Conservation (phyloP, 2,329 filamentous ascomycete species). For the Anisogramma anomala region DNA sequence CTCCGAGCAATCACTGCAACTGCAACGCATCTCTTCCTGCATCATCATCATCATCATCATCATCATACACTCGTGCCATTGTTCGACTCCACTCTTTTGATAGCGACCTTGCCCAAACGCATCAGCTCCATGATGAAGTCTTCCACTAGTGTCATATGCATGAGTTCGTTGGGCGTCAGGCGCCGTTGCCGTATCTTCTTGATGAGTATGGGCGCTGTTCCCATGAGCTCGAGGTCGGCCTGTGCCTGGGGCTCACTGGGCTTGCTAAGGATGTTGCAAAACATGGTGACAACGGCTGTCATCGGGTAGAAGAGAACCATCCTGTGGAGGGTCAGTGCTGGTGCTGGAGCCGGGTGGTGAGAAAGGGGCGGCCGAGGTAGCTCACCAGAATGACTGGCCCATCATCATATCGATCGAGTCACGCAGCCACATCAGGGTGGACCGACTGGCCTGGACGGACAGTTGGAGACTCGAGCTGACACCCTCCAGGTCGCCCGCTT, state of each 20-base stretch:
- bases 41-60: too few species aligned
- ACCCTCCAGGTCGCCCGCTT: slow-evolving; percentile 29
- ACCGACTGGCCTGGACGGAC: slow-evolving; percentile 43
- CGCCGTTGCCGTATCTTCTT: slow-evolving; percentile 24
- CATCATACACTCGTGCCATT: too few species aligned
- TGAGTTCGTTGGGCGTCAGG: slow-evolving; percentile 25
- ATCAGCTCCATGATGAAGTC: slow-evolving; percentile 14
- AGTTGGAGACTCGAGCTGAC: slow-evolving; percentile 41
- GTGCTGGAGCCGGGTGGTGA: neutral
- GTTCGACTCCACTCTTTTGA: slow-evolving; percentile 7
- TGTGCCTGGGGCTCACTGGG: slow-evolving; percentile 32
- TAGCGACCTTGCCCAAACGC: slow-evolving; percentile 10
- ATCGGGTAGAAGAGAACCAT: slow-evolving; percentile 45
- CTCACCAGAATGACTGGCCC: slow-evolving; percentile 39
- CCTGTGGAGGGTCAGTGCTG: slow-evolving; percentile 24
- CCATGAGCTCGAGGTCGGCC: slow-evolving; percentile 36
- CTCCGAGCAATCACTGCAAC: too few species aligned
- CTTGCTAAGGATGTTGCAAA: slow-evolving; percentile 40
- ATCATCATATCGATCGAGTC: slow-evolving; percentile 31
- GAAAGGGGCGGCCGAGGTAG: neutral
- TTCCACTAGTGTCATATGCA: slow-evolving; percentile 12
- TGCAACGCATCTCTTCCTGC: too few species aligned
- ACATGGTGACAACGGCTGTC: slow-evolving; percentile 40
- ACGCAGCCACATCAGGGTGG: slow-evolving; percentile 38
- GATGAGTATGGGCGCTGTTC: slow-evolving; percentile 29